Percentiles rank a stretch among this genome's conserved stretches.
These are phyloP conservation scores for Klebsormidium nitens DNA, from an alignment of 139 green algal genomes.

Conservation along the genomic window DNA sequence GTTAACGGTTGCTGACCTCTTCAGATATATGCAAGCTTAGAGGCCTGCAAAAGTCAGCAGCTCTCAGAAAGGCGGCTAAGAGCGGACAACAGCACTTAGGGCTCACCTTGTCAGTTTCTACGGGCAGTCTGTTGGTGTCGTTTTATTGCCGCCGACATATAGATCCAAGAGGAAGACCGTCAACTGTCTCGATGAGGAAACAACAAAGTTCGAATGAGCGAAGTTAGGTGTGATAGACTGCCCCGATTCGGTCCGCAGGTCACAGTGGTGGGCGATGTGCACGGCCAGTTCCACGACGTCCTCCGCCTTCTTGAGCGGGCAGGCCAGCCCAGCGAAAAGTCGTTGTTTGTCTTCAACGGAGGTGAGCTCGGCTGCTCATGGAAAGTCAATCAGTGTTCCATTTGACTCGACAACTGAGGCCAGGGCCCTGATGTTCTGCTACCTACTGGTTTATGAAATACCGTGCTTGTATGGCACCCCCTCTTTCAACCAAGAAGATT, in stretches of 20 bases:
- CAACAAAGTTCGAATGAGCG: no score
- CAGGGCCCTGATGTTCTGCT: background rate
- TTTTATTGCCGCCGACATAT: slow-evolving; percentile 2
- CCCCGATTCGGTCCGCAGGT: slow-evolving; percentile 8
- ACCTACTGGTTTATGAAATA: background rate
- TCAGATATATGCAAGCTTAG: no score
- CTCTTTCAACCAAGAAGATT: no score
- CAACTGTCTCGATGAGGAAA: background rate
- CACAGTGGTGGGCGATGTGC: slow-evolving; percentile 80
- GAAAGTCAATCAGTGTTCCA: background rate
- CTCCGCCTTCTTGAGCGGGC: slow-evolving; percentile 88
- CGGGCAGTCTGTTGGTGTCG: no score
- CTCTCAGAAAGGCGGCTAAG: no score
- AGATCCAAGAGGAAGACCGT: slow-evolving; percentile 10
- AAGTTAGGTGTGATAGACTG: no score
- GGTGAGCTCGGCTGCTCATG: background rate
- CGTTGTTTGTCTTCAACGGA: slow-evolving; percentile 54
- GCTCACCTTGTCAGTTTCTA: no score
- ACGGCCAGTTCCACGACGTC: slow-evolving; percentile 96
- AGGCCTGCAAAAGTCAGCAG: no score
- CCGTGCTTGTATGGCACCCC: no score
- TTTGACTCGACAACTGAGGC: background rate
- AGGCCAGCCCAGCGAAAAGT: slow-evolving; percentile 31
- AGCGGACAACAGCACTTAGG: no score
- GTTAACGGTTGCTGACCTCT: no score